phyloP scores from a whole-genome alignment of 352 stramenopile genomes.

The Plasmopara halstedii region DNA sequence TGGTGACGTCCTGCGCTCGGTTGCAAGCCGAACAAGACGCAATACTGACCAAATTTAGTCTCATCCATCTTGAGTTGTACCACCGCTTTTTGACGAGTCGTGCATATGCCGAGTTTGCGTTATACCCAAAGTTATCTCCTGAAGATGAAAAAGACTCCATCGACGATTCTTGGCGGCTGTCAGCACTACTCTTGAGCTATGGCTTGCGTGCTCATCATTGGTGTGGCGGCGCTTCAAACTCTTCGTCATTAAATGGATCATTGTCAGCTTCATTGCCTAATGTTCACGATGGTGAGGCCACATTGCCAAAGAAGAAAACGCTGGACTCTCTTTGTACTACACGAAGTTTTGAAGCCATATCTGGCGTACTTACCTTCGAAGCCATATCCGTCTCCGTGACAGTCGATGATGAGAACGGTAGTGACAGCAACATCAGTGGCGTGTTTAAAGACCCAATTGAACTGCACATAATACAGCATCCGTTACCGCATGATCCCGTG shows the following conservation, averaged over 20 bases:
- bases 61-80: slow-evolving; percentile 83
- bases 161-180: slow-evolving; percentile 66
- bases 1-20: slow-evolving; percentile 51
- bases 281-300: slow-evolving; percentile 14
- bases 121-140: slow-evolving; percentile 53
- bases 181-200: slow-evolving; percentile 65
- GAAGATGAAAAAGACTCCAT: slow-evolving; percentile 56
- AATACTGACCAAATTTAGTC: slow-evolving; percentile 76
- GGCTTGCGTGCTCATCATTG: slow-evolving; percentile 77
- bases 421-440: slow-evolving; percentile 4
- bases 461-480: slow-evolving; percentile 43
- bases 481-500: slow-evolving; percentile 39
- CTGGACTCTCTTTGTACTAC: slow-evolving; percentile 59
- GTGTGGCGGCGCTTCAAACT: slow-evolving; percentile 17
- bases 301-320: slow-evolving; percentile 45
- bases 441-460: slow-evolving; percentile 33
- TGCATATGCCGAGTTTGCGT: slow-evolving; percentile 74
- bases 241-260: slow-evolving; percentile 17
- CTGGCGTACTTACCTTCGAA: slow-evolving; percentile 71
- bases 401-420: slow-evolving; percentile 8
- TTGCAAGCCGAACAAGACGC: slow-evolving; percentile 76
- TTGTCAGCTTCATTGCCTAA: slow-evolving; percentile 11
- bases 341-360: slow-evolving; percentile 68
- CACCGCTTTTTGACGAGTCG: slow-evolving; percentile 79
- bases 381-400: slow-evolving; percentile 26